Evolutionary conservation across 768 basidiomycete genomes (phyloP).

Genomic region (Gloeophyllum trabeum): DNA sequence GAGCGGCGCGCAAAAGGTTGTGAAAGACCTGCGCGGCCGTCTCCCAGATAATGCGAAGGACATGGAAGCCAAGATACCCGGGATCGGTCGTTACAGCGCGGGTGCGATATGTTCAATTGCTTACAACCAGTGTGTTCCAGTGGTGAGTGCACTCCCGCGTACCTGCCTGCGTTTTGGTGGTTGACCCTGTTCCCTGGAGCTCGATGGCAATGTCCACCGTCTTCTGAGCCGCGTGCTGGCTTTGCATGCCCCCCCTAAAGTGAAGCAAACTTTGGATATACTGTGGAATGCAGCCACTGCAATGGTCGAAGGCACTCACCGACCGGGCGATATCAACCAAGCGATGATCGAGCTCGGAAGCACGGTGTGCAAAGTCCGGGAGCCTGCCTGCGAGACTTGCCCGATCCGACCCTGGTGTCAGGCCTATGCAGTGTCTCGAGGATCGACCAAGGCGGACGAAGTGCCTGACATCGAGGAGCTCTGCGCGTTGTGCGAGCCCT

Average conservation of each 20-base stretch:
- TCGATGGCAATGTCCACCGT: constrained; percentile 87
- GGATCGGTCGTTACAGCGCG: constrained; percentile 83
- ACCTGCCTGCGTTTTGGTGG: background rate
- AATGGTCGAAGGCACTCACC: constrained; percentile 46
- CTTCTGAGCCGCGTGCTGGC: constrained; percentile 78
- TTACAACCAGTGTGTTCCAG: constrained; percentile 72
- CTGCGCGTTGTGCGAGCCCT: constrained; percentile 57
- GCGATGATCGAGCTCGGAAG: constrained; percentile 92
- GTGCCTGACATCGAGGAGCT: constrained; percentile 65
- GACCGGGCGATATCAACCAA: constrained; percentile 82
- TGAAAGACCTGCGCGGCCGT: constrained; percentile 50
- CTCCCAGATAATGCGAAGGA: constrained; percentile 74
- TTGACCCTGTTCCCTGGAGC: constrained; percentile 25
- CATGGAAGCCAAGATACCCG: constrained; percentile 76
- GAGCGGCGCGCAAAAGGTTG: constrained; percentile 71
- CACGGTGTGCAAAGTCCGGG: constrained; percentile 81
- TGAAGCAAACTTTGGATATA: constrained; percentile 64
- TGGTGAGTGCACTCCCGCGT: constrained; percentile 39
- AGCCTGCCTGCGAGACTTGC: constrained; percentile 65
- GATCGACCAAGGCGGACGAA: background rate
- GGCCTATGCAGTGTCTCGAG: constrained; percentile 31
- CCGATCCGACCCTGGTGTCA: constrained; percentile 61
- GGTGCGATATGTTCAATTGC: constrained; percentile 83
- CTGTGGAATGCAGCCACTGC: constrained; percentile 73
- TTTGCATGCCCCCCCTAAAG: constrained; percentile 71